A percentile compares a stretch with the other conserved stretches of the same genome.
Conservation (phyloP, 345 rosid species). For the Odontarrhena argentea region DNA sequence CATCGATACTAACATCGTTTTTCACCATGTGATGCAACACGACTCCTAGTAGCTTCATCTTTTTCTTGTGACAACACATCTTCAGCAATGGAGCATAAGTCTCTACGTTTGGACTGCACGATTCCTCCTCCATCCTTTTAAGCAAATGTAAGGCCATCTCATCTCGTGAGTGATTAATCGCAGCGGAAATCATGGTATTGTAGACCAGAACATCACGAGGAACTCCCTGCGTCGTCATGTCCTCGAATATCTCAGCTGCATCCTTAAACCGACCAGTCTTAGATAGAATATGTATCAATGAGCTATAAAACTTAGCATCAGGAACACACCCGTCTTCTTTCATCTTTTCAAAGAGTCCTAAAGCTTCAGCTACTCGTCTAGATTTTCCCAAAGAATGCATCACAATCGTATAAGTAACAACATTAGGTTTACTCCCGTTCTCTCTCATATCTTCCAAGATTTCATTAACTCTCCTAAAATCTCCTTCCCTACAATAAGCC, state of each 20-base stretch:
- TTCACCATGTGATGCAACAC: constrained; percentile 68
- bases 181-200: constrained; percentile 63
- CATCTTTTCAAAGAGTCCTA: constrained; percentile 73
- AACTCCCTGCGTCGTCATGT: constrained; percentile 74
- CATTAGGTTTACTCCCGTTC: constrained; percentile 61
- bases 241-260: constrained; percentile 68
- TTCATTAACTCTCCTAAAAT: constrained; percentile 65
- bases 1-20: constrained; percentile 64
- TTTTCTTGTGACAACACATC: constrained; percentile 71
- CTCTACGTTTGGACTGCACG: constrained; percentile 58
- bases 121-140: constrained; percentile 55
- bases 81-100: constrained; percentile 71
- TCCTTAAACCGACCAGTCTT: constrained; percentile 72
- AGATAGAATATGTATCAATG: constrained; percentile 62
- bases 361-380: constrained; percentile 61
- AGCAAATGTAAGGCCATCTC: constrained; percentile 67
- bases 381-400: constrained; percentile 80
- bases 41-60: constrained; percentile 63
- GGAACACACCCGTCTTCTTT: constrained; percentile 63
- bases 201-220: constrained; percentile 51
- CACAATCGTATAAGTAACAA: constrained; percentile 60
- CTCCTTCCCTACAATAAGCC: constrained; percentile 62
- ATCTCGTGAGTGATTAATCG: constrained; percentile 57
- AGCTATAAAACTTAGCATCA: constrained; percentile 66
- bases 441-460: constrained; percentile 67